Percentiles rank a stretch among this genome's conserved stretches.
Evolutionary conservation across 2,329 filamentous ascomycete species (phyloP).

Genomic region (Neopestalotiopsis sp.): DNA sequence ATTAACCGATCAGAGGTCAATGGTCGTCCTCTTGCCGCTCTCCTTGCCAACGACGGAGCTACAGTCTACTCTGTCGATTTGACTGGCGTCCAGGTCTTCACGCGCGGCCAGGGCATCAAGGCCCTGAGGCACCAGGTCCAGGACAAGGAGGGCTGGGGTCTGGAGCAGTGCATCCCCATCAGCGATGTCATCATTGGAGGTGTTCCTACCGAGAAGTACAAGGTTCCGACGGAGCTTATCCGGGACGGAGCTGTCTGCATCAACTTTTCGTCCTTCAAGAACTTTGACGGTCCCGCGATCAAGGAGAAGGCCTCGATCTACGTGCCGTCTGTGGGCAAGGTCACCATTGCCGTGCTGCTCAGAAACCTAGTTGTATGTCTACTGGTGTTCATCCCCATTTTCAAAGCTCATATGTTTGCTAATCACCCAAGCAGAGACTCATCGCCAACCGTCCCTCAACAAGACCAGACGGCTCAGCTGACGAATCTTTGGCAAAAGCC

Average conservation of each 20-base stretch:
- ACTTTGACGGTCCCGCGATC: slow-evolving; percentile 83
- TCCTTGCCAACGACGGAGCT: slow-evolving; percentile 95
- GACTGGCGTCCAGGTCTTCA: slow-evolving; percentile 90
- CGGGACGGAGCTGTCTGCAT: slow-evolving; percentile 96
- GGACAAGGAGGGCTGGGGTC: slow-evolving; percentile 78
- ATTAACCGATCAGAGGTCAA: slow-evolving; percentile 98
- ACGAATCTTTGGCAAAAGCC: slow-evolving; percentile 36
- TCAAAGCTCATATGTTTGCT: neutral
- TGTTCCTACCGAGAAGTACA: slow-evolving; percentile 86
- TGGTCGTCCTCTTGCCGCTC: slow-evolving; percentile 86
- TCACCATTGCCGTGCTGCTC: slow-evolving; percentile 90
- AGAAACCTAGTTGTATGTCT: slow-evolving; percentile 82
- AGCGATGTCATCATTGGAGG: slow-evolving; percentile 96
- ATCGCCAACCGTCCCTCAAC: slow-evolving; percentile 54
- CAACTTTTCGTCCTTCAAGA: slow-evolving; percentile 96
- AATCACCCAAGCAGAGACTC: slow-evolving; percentile 45
- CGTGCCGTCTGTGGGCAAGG: slow-evolving; percentile 95
- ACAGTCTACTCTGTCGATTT: slow-evolving; percentile 95
- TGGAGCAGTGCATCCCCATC: slow-evolving; percentile 82
- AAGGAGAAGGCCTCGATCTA: slow-evolving; percentile 98
- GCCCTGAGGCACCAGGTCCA: slow-evolving; percentile 85
- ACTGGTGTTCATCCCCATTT: neutral
- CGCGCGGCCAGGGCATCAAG: slow-evolving; percentile 84
- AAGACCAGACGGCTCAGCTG: slow-evolving; percentile 40
- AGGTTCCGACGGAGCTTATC: slow-evolving; percentile 83